Evolutionary conservation across 345 rosid species (phyloP).

Genomic region (Lepidium didymum): DNA sequence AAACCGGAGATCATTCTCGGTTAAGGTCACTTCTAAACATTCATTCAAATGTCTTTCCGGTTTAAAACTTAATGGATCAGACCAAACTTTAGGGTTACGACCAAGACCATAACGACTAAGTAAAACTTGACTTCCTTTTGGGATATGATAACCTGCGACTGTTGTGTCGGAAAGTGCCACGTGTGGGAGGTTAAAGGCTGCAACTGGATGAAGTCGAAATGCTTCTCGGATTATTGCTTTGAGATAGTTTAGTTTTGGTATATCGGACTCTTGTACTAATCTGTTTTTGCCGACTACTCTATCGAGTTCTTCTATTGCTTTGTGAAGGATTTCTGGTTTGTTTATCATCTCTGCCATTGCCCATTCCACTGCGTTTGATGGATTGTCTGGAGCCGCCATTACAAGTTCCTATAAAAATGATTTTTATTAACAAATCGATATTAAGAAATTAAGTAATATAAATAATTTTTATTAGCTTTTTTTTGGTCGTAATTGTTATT

Average conservation of each 20-base stretch:
- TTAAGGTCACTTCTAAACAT: constrained; percentile 16
- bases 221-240: constrained; percentile 36
- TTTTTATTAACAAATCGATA: background rate
- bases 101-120: constrained; percentile 41
- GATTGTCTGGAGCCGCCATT: constrained; percentile 39
- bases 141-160: constrained; percentile 35
- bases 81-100: constrained; percentile 36
- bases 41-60: constrained; percentile 30
- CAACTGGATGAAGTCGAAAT: constrained; percentile 41
- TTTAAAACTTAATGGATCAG: constrained; percentile 27
- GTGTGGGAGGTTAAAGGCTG: constrained; percentile 39
- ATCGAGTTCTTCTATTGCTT: constrained; percentile 41
- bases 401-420: constrained; percentile 35
- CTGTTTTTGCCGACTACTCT: constrained; percentile 38
- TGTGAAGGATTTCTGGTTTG: constrained; percentile 32
- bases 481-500: too few species aligned
- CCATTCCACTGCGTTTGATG: constrained; percentile 48
- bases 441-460: background rate
- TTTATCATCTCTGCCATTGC: constrained; percentile 44
- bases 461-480: background rate
- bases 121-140: constrained; percentile 39
- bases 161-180: constrained; percentile 31
- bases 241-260: constrained; percentile 34
- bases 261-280: constrained; percentile 43
- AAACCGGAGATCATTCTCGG: constrained; percentile 38